Evolutionary conservation across 169 alveolate genomes (phyloP).

Genomic region (Blepharisma undulans): DNA sequence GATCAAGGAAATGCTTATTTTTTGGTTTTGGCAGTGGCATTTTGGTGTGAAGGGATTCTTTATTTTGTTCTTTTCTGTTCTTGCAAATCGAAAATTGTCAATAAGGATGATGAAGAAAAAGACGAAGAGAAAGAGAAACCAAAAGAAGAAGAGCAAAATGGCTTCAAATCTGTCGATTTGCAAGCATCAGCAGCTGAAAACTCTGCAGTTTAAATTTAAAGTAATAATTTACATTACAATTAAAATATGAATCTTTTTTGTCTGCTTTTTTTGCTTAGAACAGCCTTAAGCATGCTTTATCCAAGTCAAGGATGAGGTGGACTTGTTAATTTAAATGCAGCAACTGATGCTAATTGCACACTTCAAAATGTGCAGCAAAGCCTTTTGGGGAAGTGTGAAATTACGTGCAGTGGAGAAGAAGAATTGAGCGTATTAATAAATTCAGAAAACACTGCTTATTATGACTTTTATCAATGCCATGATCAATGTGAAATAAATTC

Average conservation of each 20-base stretch:
- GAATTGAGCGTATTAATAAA: neutral
- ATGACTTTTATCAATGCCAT: neutral
- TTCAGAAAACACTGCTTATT: neutral
- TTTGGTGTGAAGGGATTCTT: neutral
- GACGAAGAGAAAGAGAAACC: neutral
- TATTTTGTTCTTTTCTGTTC: neutral
- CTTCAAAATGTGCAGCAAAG: neutral
- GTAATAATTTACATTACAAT: too few relatives aligned
- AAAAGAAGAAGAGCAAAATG: neutral
- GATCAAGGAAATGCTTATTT: neutral
- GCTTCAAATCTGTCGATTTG: neutral
- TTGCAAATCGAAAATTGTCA: neutral
- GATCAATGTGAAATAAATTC: neutral
- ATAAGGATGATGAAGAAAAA: neutral
- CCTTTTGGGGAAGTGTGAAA: neutral
- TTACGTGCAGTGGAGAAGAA: neutral
- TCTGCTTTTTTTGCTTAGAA: neutral
- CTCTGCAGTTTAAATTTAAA: neutral
- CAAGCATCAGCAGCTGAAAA: neutral
- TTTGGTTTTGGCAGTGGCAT: neutral
- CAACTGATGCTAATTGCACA: neutral
- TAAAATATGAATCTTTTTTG: neutral
- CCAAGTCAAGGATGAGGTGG: constrained; percentile 28
- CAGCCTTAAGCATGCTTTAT: neutral
- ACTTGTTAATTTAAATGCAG: neutral